Evolutionary conservation across 306 rosid species (phyloP), one percentile per base, ranked within the genome.

Genomic region (Erythrophleum fordii): DNA sequence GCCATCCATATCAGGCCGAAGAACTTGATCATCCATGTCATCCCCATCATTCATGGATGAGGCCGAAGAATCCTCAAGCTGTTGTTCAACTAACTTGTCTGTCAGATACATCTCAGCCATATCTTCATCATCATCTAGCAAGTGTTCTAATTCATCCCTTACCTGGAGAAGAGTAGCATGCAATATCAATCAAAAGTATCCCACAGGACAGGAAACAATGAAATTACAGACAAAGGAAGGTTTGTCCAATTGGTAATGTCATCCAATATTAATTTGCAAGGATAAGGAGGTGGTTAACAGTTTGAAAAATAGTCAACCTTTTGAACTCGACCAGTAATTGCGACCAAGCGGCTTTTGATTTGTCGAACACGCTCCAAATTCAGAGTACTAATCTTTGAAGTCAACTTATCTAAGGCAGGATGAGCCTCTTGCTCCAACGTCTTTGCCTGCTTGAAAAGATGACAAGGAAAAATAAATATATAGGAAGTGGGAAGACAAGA

Each of bases 61-160:
- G 37, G 84, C 78, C 37, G 98, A 87, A 49, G 99, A 94, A 77
- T 66, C 74, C 45, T 90, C 94, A 49, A 87, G 82, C 53, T 90
- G 86, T 77, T 88, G 95, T 48, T 86, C 85, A 52, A 69, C 82
- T 69, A 94, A 46, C 91, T 96, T 93, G 2, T 96, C 94, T 0
- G 99, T 89, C 62, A 96, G 87, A 83, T 93, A 93, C 99, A 95
- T 93, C 86, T 95, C 99, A 29, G 99, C 99, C 99, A 95, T 95
- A 80, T 95, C 99, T 2, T 93, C 99, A 41, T 95, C 98, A 41
- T 95, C 99, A 78, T 93, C 98, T 0, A 95, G 86, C 86, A 95
- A 89, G 85, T 95, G 99, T 68, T 95, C 99, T 35, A 95, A 86
- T 85, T 95, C 99, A 71, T 93, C 99, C 81, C 98, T 90, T 69